A percentile compares a stretch with the other conserved stretches of the same genome.
These are phyloP conservation scores for Ophiostoma himal-ulmi DNA, from an alignment of 2,329 filamentous ascomycete genomes.

Conservation along the genomic window DNA sequence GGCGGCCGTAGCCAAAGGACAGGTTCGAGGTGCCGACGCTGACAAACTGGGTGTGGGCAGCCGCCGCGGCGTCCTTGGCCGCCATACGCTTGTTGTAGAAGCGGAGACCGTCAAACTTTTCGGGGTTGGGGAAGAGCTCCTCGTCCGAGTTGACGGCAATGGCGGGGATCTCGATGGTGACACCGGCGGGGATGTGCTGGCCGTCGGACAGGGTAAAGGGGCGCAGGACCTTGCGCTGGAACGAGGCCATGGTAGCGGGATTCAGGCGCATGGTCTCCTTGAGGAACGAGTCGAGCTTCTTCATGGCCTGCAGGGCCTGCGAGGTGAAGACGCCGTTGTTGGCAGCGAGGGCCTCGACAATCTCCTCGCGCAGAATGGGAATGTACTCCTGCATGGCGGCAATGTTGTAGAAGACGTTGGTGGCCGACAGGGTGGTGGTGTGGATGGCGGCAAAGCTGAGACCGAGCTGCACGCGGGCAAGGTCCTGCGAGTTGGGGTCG, in stretches of 20 bases:
- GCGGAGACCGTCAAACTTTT: slow-evolving; percentile 37
- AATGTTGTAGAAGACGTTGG: slow-evolving; percentile 49
- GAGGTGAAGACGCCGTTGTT: slow-evolving; percentile 32
- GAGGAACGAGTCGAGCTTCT: slow-evolving; percentile 33
- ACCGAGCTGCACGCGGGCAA: slow-evolving; percentile 40
- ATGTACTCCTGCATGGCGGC: slow-evolving; percentile 46
- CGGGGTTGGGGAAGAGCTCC: slow-evolving; percentile 34
- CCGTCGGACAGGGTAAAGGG: slow-evolving; percentile 50
- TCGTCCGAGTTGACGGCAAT: slow-evolving; percentile 37
- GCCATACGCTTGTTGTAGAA: slow-evolving; percentile 35
- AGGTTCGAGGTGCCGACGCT: slow-evolving; percentile 33
- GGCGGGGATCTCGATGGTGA: slow-evolving; percentile 39
- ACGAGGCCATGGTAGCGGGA: slow-evolving; percentile 34
- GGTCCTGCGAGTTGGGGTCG: slow-evolving; percentile 32
- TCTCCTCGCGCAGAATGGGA: slow-evolving; percentile 48
- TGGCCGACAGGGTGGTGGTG: slow-evolving; percentile 43
- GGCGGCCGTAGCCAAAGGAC: slow-evolving; percentile 35
- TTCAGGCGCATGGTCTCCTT: slow-evolving; percentile 32
- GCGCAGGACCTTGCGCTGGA: slow-evolving; percentile 41
- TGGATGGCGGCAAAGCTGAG: slow-evolving; percentile 48
- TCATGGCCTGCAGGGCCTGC: slow-evolving; percentile 32
- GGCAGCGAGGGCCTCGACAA: slow-evolving; percentile 20
- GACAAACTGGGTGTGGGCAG: slow-evolving; percentile 37
- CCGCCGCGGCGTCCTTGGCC: slow-evolving; percentile 23
- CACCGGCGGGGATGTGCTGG: slow-evolving; percentile 42